Percentiles rank a stretch among this genome's conserved stretches.
phyloP scores from a whole-genome alignment of 148 eudicot genomes.

The Fagopyrum tataricum region DNA sequence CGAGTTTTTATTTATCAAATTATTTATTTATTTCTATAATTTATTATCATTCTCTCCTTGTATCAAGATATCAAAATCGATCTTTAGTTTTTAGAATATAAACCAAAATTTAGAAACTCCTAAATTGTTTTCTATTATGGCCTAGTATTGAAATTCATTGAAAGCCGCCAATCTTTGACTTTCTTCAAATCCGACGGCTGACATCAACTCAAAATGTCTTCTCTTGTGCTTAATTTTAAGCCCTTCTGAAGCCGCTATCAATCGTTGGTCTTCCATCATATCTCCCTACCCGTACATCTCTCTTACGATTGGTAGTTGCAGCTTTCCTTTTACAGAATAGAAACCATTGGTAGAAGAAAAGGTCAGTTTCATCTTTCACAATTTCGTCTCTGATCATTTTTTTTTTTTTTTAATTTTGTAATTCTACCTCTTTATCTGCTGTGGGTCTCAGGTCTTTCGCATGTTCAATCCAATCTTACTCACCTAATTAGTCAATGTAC shows the following conservation, averaged over 20 bases:
- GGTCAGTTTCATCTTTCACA: neutral
- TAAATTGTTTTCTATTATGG: too few species aligned
- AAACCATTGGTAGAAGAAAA: neutral
- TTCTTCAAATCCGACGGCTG: neutral
- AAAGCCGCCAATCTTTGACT: neutral
- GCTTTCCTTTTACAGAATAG: slow-evolving; percentile 1
- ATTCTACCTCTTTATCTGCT: neutral
- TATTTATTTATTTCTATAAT: too few species aligned
- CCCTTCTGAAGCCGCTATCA: neutral
- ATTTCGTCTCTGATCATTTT: neutral
- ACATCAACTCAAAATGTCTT: neutral
- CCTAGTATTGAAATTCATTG: neutral
- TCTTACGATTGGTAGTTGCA: slow-evolving; percentile 1
- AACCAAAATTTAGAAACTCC: too few species aligned
- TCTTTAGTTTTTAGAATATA: too few species aligned
- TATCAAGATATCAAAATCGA: too few species aligned
- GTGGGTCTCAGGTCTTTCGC: slow-evolving; percentile 11
- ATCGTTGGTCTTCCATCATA: neutral
- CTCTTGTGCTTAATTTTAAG: neutral
- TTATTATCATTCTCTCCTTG: too few species aligned
- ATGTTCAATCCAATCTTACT: slow-evolving; percentile 5
- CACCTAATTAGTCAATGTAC: slow-evolving; percentile 8
- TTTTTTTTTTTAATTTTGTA: neutral
- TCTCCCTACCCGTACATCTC: neutral
- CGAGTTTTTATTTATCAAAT: too few species aligned